Percentiles rank a stretch among this genome's conserved stretches.
Evolutionary conservation across 768 basidiomycete species (phyloP).

Genomic region (Xerocomellus dryophilus): DNA sequence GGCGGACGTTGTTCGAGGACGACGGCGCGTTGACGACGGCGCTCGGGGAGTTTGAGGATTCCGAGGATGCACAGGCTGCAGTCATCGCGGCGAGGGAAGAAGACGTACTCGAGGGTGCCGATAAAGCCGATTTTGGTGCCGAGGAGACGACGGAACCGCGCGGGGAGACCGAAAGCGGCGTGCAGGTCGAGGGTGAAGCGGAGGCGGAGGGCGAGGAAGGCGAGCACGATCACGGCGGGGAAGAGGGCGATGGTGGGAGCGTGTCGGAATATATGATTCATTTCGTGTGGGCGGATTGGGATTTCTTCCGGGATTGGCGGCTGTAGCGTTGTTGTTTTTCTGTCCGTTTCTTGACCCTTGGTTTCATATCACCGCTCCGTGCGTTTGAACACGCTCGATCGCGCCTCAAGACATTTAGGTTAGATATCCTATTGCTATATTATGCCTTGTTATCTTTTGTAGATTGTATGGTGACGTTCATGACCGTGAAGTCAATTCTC

Average conservation of each 20-base stretch:
- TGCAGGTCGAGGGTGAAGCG: conserved; percentile 35
- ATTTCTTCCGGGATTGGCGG: conserved; percentile 73
- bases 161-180: conserved; percentile 28
- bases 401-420: not conserved
- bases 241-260: conserved; percentile 63
- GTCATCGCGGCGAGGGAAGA: conserved; percentile 72
- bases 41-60: conserved; percentile 83
- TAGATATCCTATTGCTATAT: conserved; percentile 20
- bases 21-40: conserved; percentile 63
- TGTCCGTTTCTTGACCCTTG: not conserved
- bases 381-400: not conserved
- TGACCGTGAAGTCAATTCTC: not conserved
- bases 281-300: conserved; percentile 58
- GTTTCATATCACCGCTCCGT: conserved; percentile 6
- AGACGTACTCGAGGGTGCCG: conserved; percentile 68
- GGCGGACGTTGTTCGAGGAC: conserved; percentile 79
- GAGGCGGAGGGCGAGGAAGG: conserved; percentile 32
- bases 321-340: conserved; percentile 34
- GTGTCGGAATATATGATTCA: conserved; percentile 83
- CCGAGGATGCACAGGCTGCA: conserved; percentile 82
- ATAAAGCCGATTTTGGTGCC: conserved; percentile 75
- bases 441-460: not conserved
- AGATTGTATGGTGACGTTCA: not conserved
- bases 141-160: conserved; percentile 34
- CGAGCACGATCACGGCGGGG: conserved; percentile 37